phyloP scores from a whole-genome alignment of 495 filamentous ascomycete genomes.

The Daldinia concentrica region DNA sequence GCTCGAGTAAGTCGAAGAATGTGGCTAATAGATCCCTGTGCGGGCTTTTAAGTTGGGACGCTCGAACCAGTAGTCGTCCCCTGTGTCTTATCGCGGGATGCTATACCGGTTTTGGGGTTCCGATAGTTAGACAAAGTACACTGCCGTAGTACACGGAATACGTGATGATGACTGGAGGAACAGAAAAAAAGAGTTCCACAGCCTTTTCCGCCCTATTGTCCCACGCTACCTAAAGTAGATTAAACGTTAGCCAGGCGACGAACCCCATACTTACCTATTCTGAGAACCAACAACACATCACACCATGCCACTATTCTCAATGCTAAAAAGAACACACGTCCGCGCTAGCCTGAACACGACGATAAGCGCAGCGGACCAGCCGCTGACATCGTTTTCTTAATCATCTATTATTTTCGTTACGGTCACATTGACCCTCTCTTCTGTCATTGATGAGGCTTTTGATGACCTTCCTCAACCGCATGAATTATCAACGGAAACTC shows the following conservation, averaged over 20 bases:
- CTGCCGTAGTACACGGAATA: not conserved
- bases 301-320: conserved; percentile 23
- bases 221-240: conserved; percentile 22
- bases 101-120: conserved; percentile 22
- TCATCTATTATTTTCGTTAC: not conserved
- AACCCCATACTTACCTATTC: conserved; percentile 22
- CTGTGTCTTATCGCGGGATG: conserved; percentile 30
- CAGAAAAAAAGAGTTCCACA: conserved; percentile 9
- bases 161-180: conserved; percentile 1
- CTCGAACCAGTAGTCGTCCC: conserved; percentile 10
- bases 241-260: conserved; percentile 6
- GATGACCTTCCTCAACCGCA: not conserved
- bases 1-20: not conserved
- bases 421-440: not conserved
- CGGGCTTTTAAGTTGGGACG: conserved; percentile 11
- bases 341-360: conserved; percentile 21
- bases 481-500: not conserved
- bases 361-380: not conserved
- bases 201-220: conserved; percentile 38
- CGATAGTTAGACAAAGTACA: not conserved
- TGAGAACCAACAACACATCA: conserved; percentile 28
- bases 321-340: conserved; percentile 16
- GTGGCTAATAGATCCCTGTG: conserved; percentile 12
- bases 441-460: not conserved
- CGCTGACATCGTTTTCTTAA: conserved; percentile 4